These are phyloP conservation scores for Adansonia madagascariensis DNA, from an alignment of 441 rosid species.

Conservation along the genomic window DNA sequence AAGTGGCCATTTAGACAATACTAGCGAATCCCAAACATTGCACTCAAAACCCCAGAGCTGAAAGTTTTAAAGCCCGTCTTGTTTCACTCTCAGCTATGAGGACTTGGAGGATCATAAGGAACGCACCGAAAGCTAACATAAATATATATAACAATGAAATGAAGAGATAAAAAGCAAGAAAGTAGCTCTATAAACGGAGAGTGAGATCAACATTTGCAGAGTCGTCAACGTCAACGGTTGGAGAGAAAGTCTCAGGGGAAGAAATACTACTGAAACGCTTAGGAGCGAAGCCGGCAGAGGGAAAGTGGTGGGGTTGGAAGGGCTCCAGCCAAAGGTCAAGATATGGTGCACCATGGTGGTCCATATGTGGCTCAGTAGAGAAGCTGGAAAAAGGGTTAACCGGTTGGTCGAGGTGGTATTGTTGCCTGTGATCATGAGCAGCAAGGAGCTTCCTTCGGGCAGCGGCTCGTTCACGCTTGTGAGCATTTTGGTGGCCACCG, in stretches of 20 bases:
- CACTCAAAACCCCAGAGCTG: not conserved
- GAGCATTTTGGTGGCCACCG: constrained; percentile 97
- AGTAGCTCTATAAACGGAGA: constrained; percentile 55
- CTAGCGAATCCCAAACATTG: not conserved
- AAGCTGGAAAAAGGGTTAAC: constrained; percentile 26
- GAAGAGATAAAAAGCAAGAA: not conserved
- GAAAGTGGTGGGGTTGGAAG: constrained; percentile 11
- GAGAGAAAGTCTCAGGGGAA: constrained; percentile 34
- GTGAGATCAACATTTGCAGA: constrained; percentile 61
- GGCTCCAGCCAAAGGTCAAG: constrained; percentile 39
- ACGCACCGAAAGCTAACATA: not conserved
- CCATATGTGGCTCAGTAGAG: constrained; percentile 25
- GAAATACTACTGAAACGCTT: constrained; percentile 28
- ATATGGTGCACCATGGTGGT: not conserved
- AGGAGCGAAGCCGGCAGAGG: constrained; percentile 10
- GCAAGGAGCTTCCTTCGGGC: constrained; percentile 54
- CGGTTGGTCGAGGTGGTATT: constrained; percentile 9
- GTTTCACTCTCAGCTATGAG: not conserved
- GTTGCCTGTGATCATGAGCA: constrained; percentile 14
- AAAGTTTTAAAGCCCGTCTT: not conserved
- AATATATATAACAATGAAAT: not conserved
- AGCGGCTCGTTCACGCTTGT: constrained; percentile 81
- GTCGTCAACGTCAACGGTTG: constrained; percentile 35
- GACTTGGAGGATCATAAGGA: not conserved
- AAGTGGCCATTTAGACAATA: not conserved